phyloP scores from a whole-genome alignment of 805 yeast species.

The Ogataea paradorogensis region DNA sequence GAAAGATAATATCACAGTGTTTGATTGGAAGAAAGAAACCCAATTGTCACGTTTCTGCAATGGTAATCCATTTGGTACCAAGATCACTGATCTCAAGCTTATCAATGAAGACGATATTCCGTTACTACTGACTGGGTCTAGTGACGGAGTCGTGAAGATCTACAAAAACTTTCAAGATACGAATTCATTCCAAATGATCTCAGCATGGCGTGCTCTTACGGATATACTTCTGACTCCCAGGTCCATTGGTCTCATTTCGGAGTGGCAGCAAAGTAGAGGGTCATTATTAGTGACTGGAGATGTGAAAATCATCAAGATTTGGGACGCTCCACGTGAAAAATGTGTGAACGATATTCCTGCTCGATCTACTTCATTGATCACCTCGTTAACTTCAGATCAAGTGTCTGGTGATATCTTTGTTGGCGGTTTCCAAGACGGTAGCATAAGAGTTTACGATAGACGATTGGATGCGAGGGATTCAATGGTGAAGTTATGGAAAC shows the following conservation, averaged over 20 bases:
- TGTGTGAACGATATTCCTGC: conserved; percentile 88
- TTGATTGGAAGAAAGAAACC: conserved; percentile 77
- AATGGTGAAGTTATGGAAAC: conserved; percentile 79
- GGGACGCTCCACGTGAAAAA: conserved; percentile 96
- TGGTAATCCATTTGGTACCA: conserved; percentile 83
- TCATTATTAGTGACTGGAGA: conserved; percentile 91
- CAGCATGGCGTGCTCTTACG: conserved; percentile 92
- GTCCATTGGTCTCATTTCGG: conserved; percentile 79
- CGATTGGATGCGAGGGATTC: conserved; percentile 81
- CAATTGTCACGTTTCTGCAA: conserved; percentile 70
- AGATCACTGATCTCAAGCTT: conserved; percentile 80
- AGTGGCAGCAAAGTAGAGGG: conserved; percentile 97
- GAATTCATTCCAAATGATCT: conserved; percentile 57
- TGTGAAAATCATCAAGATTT: conserved; percentile 81
- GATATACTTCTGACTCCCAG: conserved; percentile 79
- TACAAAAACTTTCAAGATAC: conserved; percentile 70
- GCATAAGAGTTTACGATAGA: conserved; percentile 85
- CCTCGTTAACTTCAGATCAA: conserved; percentile 90
- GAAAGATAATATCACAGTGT: conserved; percentile 75
- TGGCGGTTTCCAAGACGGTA: conserved; percentile 91
- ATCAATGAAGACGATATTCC: conserved; percentile 93
- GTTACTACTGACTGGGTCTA: conserved; percentile 78
- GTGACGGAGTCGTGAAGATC: conserved; percentile 90
- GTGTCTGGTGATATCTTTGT: conserved; percentile 88
- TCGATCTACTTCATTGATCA: conserved; percentile 82